Evolutionary conservation across 352 stramenopile genomes (phyloP).

Genomic region (Phytophthora colocasiae): DNA sequence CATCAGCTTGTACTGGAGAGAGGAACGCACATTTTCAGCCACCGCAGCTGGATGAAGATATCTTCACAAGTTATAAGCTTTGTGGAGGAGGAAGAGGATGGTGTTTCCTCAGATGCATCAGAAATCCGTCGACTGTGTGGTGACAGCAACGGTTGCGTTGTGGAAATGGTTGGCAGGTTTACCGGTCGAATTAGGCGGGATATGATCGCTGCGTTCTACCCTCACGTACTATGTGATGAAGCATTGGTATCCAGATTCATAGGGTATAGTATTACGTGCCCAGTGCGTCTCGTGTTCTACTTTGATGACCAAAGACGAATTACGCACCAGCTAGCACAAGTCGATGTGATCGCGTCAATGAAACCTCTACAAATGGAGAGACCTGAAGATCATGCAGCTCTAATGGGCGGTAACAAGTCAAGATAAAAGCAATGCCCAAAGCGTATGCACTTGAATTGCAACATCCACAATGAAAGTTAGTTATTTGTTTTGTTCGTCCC

Average conservation of each 20-base stretch:
- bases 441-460: no score
- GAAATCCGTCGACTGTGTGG: slow-evolving; percentile 7
- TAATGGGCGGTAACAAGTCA: no score
- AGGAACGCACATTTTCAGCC: slow-evolving; percentile 10
- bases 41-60: not conserved
- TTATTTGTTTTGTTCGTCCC: no score
- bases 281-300: slow-evolving; percentile 4
- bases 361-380: not conserved
- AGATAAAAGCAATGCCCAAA: no score
- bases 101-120: not conserved
- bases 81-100: slow-evolving; percentile 8
- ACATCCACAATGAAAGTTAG: no score
- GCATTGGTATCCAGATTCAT: not conserved
- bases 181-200: slow-evolving; percentile 11
- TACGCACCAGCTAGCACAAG: slow-evolving; percentile 4
- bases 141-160: slow-evolving; percentile 13
- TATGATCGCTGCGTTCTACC: slow-evolving; percentile 6
- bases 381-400: not conserved
- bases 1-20: slow-evolving; percentile 2
- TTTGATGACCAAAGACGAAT: slow-evolving; percentile 1
- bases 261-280: not conserved
- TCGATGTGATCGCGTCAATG: slow-evolving; percentile 4
- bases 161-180: slow-evolving; percentile 7
- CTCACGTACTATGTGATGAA: not conserved
- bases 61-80: slow-evolving; percentile 1